Evolutionary conservation across 305 asterid genomes (phyloP).

Genomic region (Fraxinus albicans): DNA sequence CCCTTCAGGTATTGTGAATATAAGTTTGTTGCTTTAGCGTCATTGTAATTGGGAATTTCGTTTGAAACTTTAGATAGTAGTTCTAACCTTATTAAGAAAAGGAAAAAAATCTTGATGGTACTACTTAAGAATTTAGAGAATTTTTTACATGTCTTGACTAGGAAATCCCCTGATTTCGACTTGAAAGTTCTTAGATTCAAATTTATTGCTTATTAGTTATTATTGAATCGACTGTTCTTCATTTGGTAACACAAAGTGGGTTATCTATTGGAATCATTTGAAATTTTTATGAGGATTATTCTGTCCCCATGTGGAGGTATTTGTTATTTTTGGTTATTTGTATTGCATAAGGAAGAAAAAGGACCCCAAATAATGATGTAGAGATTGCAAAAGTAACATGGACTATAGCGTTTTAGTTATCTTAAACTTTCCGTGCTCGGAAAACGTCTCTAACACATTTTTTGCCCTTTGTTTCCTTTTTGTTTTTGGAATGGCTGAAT

Average conservation of each 20-base stretch:
- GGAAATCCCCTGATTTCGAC: not conserved
- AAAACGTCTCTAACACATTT: not conserved
- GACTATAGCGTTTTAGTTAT: not conserved
- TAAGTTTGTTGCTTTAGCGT: not conserved
- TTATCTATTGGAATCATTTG: too few relatives aligned
- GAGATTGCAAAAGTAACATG: not conserved
- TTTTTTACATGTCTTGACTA: not conserved
- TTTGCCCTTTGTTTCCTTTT: not conserved
- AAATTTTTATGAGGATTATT: too few relatives aligned
- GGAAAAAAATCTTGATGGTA: not conserved
- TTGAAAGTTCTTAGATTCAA: not conserved
- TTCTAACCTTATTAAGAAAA: not conserved
- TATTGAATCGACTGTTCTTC: too few relatives aligned
- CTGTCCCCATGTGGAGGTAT: too few relatives aligned
- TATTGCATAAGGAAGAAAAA: not conserved
- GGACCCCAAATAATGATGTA: not conserved
- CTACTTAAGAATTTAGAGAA: not conserved
- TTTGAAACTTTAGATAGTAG: not conserved
- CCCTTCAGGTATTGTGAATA: constrained; percentile 33
- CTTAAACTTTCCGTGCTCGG: not conserved
- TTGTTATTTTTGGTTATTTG: not conserved
- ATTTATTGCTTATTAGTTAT: not conserved
- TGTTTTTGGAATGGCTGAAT: not conserved
- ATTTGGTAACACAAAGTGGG: not conserved
- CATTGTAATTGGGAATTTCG: not conserved